Evolutionary conservation across 164 flowering plant species (phyloP), one percentile per base, ranked within the genome.

Genomic region (Liriodendron chinense): DNA sequence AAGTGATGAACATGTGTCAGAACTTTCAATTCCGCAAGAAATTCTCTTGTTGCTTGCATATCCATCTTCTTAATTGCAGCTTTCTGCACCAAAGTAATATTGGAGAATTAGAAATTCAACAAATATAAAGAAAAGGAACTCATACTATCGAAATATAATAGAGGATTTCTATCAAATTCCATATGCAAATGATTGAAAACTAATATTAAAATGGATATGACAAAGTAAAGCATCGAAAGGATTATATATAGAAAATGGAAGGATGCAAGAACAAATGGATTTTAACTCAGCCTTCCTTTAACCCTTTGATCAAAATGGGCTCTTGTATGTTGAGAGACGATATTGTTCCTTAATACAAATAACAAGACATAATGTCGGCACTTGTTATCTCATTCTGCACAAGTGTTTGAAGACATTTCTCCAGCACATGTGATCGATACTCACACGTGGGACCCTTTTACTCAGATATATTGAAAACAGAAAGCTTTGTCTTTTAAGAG

Each of bases 51-150:
- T 61, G 97, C 97, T 84, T 88, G 89, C 96, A 90, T 91, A 75
- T 92, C 94, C 99, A 95, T 95, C 87, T 92, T 95, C 85, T 93
- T 95, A 34, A 95, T 89, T 71, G 99, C 98, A 75, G 94, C 94
- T 92, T 86, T 91, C 98, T 93, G 84, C 80, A 82, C 24, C 64
- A 34, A 34, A 64, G 24, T 7, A 64, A 10, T 24, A 64, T 61
- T 22, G 23, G 28, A 67, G 25, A 16, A 34, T 67, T 14, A 67
- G 48, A 67, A 67, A 13, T 28, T 16, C 18, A 34, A 47, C 5
- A 28, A 67, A 67, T 26, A 12, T 12, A 34, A 47, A 47, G 43
- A 34, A 34, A 34, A 34, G 43, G 43, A 34, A 34, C 43, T 34
- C 3, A 34, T 34, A 34, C 43, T 34, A 67, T 67, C 26, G 66